Conservation (phyloP, 2,329 filamentous ascomycete species). For the Pseudogymnoascus sp. region DNA sequence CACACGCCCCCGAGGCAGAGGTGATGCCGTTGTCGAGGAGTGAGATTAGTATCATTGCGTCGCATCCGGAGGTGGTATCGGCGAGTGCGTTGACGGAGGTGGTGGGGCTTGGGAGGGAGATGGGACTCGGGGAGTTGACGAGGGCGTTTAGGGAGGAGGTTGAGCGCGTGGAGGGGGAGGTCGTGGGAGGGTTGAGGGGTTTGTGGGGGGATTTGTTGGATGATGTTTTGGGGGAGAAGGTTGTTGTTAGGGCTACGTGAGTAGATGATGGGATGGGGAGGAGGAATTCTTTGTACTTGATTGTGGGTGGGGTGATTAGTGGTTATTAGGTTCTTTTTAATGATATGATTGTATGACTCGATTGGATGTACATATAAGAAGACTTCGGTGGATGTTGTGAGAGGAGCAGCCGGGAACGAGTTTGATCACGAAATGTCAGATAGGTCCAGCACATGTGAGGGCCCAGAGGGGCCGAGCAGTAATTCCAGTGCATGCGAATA, state of each 20-base stretch:
- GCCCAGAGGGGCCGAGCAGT: no score
- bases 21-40: slow-evolving; percentile 36
- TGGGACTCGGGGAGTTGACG: slow-evolving; percentile 49
- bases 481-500: background rate
- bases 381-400: no score
- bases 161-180: slow-evolving; percentile 25
- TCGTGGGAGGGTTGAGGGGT: slow-evolving; percentile 42
- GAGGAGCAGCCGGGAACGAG: background rate
- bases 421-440: no score
- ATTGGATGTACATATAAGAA: background rate
- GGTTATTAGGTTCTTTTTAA: background rate
- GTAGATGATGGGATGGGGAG: background rate
- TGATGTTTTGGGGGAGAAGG: slow-evolving; percentile 33
- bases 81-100: slow-evolving; percentile 47
- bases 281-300: background rate
- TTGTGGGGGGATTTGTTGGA: slow-evolving; percentile 51
- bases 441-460: no score
- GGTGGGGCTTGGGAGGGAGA: slow-evolving; percentile 39
- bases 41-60: slow-evolving; percentile 48
- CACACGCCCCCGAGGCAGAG: slow-evolving; percentile 35
- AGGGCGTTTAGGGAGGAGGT: slow-evolving; percentile 36
- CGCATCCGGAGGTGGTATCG: slow-evolving; percentile 45
- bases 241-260: background rate
- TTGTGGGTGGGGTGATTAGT: background rate
- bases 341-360: background rate